Conservation (phyloP, 352 stramenopile genomes). For the Ophiocytium majus region DNA sequence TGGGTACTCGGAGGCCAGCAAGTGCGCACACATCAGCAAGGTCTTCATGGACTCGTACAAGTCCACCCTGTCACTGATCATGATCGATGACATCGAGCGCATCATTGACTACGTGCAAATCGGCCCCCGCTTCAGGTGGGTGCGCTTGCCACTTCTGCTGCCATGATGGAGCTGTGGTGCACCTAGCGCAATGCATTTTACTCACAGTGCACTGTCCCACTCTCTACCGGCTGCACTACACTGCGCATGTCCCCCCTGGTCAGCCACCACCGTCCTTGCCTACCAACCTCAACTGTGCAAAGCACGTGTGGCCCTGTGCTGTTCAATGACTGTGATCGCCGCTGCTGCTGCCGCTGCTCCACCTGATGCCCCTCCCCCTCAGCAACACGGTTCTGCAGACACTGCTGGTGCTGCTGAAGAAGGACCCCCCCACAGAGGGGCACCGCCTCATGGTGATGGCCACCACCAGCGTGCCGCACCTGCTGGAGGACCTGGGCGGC, state of each 20-base stretch:
- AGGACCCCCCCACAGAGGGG: constrained; percentile 79
- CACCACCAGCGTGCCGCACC: constrained; percentile 83
- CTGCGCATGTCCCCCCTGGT: too few relatives aligned
- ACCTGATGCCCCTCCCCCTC: too few relatives aligned
- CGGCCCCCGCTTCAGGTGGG: constrained; percentile 85
- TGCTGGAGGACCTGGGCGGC: constrained; percentile 83
- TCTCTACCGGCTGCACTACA: too few relatives aligned
- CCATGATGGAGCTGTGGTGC: too few relatives aligned
- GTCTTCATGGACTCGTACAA: constrained; percentile 96
- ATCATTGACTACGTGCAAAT: constrained; percentile 94
- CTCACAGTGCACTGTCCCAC: too few relatives aligned
- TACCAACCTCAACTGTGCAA: too few relatives aligned
- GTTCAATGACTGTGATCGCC: too few relatives aligned
- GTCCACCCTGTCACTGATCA: constrained; percentile 94
- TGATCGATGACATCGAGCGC: constrained; percentile 99
- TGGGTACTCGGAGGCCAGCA: constrained; percentile 81
- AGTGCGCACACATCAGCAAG: constrained; percentile 71
- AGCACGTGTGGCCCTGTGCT: too few relatives aligned
- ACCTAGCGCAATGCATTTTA: too few relatives aligned
- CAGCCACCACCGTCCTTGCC: too few relatives aligned
- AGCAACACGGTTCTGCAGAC: constrained; percentile 96
- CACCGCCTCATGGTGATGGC: constrained; percentile 88
- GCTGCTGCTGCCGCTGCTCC: not conserved
- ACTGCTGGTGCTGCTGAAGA: constrained; percentile 96
- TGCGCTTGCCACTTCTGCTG: too few relatives aligned